phyloP scores from a whole-genome alignment of 805 yeast species.

The Candida piceae region DNA sequence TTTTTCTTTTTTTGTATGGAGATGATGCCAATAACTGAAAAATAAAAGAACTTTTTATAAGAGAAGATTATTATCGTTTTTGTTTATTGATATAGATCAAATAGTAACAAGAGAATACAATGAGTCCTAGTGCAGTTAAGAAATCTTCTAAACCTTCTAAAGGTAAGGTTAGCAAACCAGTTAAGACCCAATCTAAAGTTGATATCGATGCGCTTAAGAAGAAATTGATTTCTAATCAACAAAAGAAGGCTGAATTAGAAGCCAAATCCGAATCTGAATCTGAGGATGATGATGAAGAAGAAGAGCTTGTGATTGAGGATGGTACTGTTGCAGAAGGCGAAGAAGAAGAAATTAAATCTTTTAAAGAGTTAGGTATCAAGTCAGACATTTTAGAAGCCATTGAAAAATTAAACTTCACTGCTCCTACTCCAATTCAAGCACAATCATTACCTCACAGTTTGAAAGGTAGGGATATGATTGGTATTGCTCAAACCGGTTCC shows the following conservation, averaged over 20 bases:
- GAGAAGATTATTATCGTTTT: no score
- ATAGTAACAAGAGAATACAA: no score
- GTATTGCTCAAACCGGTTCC: conserved; percentile 95
- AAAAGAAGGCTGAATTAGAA: conserved; percentile 17
- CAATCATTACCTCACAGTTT: conserved; percentile 89
- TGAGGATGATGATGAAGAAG: conserved; percentile 9
- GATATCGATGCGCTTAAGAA: conserved; percentile 27
- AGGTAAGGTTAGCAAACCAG: conserved; percentile 7
- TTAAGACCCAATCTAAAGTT: conserved; percentile 15
- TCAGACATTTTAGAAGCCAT: conserved; percentile 81
- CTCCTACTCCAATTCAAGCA: conserved; percentile 92
- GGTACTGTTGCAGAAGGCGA: conserved; percentile 6
- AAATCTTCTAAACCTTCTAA: not conserved
- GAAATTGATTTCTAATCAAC: conserved; percentile 17
- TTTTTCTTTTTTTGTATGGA: no score
- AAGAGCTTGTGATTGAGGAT: conserved; percentile 12
- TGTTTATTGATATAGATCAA: no score
- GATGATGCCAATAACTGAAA: no score
- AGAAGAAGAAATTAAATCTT: conserved; percentile 25
- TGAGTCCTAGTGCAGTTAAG: conserved; percentile 16
- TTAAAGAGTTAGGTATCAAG: conserved; percentile 57
- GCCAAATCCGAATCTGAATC: conserved; percentile 3
- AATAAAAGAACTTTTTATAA: no score
- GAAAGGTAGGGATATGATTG: conserved; percentile 88
- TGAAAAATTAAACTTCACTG: conserved; percentile 62